Evolutionary conservation across 2,329 filamentous ascomycete species (phyloP).

Genomic region (Penicillium vulpinum): DNA sequence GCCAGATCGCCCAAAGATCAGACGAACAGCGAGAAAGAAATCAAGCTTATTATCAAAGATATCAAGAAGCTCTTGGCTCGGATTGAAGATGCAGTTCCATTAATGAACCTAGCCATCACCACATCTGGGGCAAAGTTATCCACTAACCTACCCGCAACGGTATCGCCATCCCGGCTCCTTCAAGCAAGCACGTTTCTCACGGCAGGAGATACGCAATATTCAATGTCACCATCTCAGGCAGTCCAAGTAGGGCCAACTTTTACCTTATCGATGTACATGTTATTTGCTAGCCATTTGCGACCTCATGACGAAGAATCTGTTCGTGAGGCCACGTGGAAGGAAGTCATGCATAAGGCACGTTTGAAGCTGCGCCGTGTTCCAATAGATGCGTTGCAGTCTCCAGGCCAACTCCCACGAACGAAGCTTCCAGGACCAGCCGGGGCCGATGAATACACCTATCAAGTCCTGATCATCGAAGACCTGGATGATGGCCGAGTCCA

Average conservation of each 20-base stretch:
- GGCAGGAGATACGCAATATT: constrained; percentile 81
- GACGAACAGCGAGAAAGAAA: constrained; percentile 61
- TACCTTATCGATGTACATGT: constrained; percentile 87
- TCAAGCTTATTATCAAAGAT: constrained; percentile 69
- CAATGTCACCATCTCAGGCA: constrained; percentile 60
- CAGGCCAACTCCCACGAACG: constrained; percentile 11
- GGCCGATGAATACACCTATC: constrained; percentile 71
- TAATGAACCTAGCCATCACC: constrained; percentile 91
- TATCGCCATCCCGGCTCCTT: constrained; percentile 85
- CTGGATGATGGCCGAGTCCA: constrained; percentile 70
- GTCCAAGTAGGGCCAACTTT: constrained; percentile 88
- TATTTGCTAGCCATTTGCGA: constrained; percentile 77
- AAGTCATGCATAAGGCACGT: constrained; percentile 89
- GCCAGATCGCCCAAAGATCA: constrained; percentile 46
- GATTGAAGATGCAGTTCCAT: constrained; percentile 87
- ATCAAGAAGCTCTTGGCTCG: constrained; percentile 72
- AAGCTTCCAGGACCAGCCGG: constrained; percentile 45
- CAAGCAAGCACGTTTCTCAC: constrained; percentile 92
- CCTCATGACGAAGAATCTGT: constrained; percentile 58
- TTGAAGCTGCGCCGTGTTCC: constrained; percentile 76
- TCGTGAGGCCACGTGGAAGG: constrained; percentile 81
- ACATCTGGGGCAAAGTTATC: constrained; percentile 88
- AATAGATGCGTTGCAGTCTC: constrained; percentile 47
- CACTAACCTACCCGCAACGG: constrained; percentile 72
- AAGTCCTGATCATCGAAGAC: constrained; percentile 80